Base-by-base conservation (phyloP, 2,329 filamentous ascomycete genomes). In the Cordyceps fumosorosea region DNA sequence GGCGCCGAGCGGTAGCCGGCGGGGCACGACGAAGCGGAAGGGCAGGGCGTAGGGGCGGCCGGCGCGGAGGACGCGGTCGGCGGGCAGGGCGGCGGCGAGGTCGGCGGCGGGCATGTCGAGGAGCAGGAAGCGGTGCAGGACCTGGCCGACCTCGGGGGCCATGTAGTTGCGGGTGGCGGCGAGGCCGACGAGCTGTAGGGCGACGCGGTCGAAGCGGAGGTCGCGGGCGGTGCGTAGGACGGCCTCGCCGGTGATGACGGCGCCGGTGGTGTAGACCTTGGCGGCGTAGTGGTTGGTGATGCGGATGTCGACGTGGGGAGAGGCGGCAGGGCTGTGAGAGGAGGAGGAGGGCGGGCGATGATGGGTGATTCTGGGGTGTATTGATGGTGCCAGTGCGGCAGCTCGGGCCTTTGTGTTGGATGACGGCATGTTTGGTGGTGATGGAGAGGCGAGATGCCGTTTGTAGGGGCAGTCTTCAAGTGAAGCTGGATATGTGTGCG, bases 221-320 rank as follows among this genome's bases (percentile, higher is more conserved):
- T 60, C 57, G 50, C 57, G 57, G 14, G 24, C 37, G n/a, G 53
- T n/a, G 29, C 50, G 37, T 16, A 60, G 11, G 40, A 60, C 22
- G 50, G 50, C 40, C 14, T 24, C 40, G 50, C 57, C 57, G 37
- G 34, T 29, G 50, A 60, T 47, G 50, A 24, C 3, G n/a, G 20
- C n/a, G 24, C 50, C 50, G n/a, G 57, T 34, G 16, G 48, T 45
- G 50, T 60, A 60, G 4, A 47, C 24, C 20, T 54, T 53, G 48
- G 57, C 50, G 34, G 57, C 32, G 16, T 60, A 60, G 57, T 60
- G 57, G 57, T 60, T 54, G 57, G 50, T 29, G 50, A 60, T 53
- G 57, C 24, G 26, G 20, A 60, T 48, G 7, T 45, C 37, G 40
- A 60, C 37, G 57, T 50, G 40, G 8, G 50, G 40, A 40, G 29